Evolutionary conservation across 345 rosid species (phyloP).

Genomic region (Hypericum perforatum): DNA sequence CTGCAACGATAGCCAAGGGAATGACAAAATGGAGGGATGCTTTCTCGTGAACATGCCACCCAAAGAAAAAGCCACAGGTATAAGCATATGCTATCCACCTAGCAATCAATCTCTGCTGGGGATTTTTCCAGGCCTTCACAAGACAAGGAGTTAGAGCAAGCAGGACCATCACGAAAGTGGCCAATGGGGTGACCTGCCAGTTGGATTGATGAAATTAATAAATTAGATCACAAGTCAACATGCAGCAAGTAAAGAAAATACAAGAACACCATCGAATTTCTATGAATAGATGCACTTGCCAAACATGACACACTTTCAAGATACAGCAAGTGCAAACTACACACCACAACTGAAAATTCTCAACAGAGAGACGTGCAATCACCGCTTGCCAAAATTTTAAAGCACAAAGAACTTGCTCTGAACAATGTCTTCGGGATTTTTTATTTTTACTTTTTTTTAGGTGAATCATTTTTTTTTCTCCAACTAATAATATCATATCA

Average conservation of each 20-base stretch:
- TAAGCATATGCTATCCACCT: slow-evolving; percentile 83
- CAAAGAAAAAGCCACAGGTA: slow-evolving; percentile 79
- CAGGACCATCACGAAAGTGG: slow-evolving; percentile 61
- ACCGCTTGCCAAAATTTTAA: too few species aligned
- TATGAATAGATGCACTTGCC: not conserved
- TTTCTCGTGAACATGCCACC: slow-evolving; percentile 99
- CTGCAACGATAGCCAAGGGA: slow-evolving; percentile 69
- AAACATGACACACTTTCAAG: not conserved
- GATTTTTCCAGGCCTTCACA: slow-evolving; percentile 61
- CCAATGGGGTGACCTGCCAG: slow-evolving; percentile 59
- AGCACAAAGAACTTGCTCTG: too few species aligned
- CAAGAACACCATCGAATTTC: not conserved
- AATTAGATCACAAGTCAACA: not conserved
- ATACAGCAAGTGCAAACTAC: not conserved
- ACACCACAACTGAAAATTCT: not conserved
- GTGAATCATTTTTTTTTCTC: too few species aligned
- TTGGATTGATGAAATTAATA: not conserved
- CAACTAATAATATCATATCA: too few species aligned
- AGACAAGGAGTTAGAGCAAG: slow-evolving; percentile 73
- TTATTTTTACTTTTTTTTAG: too few species aligned
- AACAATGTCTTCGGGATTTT: too few species aligned
- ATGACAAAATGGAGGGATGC: slow-evolving; percentile 86
- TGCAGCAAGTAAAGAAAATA: not conserved
- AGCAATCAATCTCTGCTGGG: slow-evolving; percentile 37
- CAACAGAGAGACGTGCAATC: too few species aligned